These are phyloP conservation scores for Pilaira anomala DNA, from an alignment of 192 early-diverging fungal genomes.

Conservation along the genomic window DNA sequence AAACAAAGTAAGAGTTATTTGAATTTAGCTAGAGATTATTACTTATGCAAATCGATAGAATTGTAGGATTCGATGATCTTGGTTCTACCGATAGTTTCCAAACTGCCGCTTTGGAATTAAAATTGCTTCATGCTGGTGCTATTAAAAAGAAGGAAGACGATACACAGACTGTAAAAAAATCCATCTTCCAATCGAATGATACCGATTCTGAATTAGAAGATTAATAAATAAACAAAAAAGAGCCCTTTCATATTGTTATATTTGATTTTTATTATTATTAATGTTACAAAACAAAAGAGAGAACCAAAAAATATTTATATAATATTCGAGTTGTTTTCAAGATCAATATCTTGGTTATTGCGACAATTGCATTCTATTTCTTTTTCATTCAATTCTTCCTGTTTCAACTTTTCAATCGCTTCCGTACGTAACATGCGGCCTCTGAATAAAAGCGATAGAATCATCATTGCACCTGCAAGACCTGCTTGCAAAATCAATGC, in stretches of 20 bases:
- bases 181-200: constrained; percentile 15
- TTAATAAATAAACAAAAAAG: neutral
- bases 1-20: constrained; percentile 32
- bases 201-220: constrained; percentile 13
- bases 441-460: constrained; percentile 21
- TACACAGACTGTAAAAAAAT: constrained; percentile 10
- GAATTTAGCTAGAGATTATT: neutral
- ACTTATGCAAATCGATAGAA: constrained; percentile 34
- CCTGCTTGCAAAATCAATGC: constrained; percentile 36
- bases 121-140: constrained; percentile 35
- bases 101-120: constrained; percentile 71
- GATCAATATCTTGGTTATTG: neutral
- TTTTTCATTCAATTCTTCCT: neutral
- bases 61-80: constrained; percentile 93
- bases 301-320: too few species aligned
- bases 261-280: neutral
- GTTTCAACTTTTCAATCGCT: constrained; percentile 22
- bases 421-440: constrained; percentile 27
- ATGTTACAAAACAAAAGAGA: constrained; percentile 1
- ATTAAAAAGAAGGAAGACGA: constrained; percentile 13
- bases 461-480: constrained; percentile 20
- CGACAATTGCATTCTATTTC: neutral
- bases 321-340: neutral
- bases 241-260: neutral
- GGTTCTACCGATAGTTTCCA: constrained; percentile 84